Conservation (phyloP, 2,329 filamentous ascomycete species). For the Fusarium robinianum region DNA sequence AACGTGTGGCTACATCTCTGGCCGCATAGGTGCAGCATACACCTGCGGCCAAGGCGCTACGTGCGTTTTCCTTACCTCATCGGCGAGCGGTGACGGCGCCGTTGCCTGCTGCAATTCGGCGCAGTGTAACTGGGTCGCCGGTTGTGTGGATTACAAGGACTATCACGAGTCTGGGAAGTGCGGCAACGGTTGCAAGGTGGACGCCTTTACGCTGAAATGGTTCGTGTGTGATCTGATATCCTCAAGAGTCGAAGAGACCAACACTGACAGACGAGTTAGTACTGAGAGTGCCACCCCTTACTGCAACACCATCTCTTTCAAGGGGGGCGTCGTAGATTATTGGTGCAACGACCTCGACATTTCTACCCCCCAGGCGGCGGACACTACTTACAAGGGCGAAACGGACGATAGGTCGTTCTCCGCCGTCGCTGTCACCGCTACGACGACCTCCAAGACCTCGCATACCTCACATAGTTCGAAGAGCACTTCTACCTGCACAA, state of each 20-base stretch:
- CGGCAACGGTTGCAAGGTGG: conserved; percentile 46
- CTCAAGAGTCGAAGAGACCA: background rate
- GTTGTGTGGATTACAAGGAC: conserved; percentile 47
- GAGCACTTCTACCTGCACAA: background rate
- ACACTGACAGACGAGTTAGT: conserved; percentile 39
- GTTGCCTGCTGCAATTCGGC: conserved; percentile 49
- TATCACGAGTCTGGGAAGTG: conserved; percentile 45
- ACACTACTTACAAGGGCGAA: conserved; percentile 50
- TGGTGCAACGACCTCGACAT: conserved; percentile 46
- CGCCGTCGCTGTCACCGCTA: background rate
- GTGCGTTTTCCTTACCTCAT: conserved; percentile 49
- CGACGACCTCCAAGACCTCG: conserved; percentile 16
- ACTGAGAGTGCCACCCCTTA: conserved; percentile 43
- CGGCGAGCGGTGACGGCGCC: conserved; percentile 38
- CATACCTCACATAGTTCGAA: background rate
- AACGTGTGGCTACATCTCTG: conserved; percentile 55
- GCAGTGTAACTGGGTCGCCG: conserved; percentile 42
- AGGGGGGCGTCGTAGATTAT: conserved; percentile 48
- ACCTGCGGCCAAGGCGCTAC: conserved; percentile 43
- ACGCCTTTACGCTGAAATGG: conserved; percentile 53
- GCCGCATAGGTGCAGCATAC: conserved; percentile 45
- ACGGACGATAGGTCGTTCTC: conserved; percentile 37
- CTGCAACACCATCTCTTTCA: conserved; percentile 53
- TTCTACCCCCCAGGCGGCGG: conserved; percentile 42
- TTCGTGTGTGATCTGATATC: conserved; percentile 47